A percentile compares a stretch with the other conserved stretches of the same genome.
Evolutionary conservation across 495 filamentous ascomycete species (phyloP).

Genomic region (Aspergillus olivimuriae): DNA sequence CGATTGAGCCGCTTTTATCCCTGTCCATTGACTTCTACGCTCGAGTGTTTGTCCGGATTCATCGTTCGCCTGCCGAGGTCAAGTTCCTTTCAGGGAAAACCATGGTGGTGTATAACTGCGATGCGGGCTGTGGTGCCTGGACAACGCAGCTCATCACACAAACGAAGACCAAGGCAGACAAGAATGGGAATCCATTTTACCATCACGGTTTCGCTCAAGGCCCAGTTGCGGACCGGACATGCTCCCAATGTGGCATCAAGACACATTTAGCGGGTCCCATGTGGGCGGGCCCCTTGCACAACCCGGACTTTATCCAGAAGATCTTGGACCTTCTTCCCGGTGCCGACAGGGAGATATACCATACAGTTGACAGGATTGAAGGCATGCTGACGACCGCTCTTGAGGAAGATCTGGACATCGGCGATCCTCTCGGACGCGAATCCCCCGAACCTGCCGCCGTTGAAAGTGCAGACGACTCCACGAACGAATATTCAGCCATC

Average conservation of each 20-base stretch:
- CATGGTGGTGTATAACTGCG: conserved; percentile 90
- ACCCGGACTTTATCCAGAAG: conserved; percentile 66
- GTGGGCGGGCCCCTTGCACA: conserved; percentile 89
- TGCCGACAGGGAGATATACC: conserved; percentile 58
- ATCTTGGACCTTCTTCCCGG: conserved; percentile 63
- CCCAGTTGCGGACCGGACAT: conserved; percentile 54
- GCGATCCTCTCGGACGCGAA: conserved; percentile 3
- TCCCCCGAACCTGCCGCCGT: conserved; percentile 4
- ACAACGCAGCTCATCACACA: conserved; percentile 66
- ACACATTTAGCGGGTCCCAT: conserved; percentile 88
- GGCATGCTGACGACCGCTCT: conserved; percentile 87
- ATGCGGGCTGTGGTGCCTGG: conserved; percentile 85
- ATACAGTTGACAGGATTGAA: conserved; percentile 71
- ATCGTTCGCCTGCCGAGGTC: conserved; percentile 70
- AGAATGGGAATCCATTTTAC: conserved; percentile 62
- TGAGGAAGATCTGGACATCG: conserved; percentile 55
- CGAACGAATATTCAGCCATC: conserved; percentile 23
- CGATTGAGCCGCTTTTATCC: conserved; percentile 86
- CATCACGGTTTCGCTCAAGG: conserved; percentile 68
- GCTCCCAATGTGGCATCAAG: conserved; percentile 78
- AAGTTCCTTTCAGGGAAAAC: conserved; percentile 85
- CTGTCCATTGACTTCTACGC: conserved; percentile 93
- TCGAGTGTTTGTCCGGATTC: conserved; percentile 81
- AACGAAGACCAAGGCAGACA: conserved; percentile 55
- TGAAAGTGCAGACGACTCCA: conserved; percentile 10